phyloP scores from a whole-genome alignment of 177 flowering plant genomes.

The Tripterygium wilfordii region DNA sequence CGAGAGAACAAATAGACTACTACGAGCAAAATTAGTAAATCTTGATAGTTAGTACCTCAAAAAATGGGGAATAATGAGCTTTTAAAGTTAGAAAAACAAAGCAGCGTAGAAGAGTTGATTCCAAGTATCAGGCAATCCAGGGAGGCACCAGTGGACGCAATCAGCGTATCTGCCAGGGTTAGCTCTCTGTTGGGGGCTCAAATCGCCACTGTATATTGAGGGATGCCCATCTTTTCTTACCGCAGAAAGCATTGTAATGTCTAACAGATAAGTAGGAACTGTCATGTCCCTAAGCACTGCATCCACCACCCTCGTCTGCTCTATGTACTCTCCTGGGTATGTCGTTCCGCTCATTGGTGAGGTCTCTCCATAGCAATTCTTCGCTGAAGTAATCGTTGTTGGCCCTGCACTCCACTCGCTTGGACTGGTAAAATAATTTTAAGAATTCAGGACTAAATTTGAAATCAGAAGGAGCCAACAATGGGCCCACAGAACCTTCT shows the following conservation, averaged over 20 bases:
- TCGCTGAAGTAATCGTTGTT: slow-evolving; percentile 21
- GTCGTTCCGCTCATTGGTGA: slow-evolving; percentile 32
- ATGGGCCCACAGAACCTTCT: neutral
- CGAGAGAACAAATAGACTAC: no score
- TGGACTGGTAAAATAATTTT: slow-evolving; percentile 71
- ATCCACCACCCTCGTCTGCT: slow-evolving; percentile 51
- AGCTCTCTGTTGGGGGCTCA: slow-evolving; percentile 57
- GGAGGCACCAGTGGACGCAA: slow-evolving; percentile 96
- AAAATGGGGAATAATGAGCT: no score
- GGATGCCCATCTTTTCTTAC: slow-evolving; percentile 88
- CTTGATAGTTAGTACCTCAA: no score
- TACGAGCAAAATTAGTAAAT: no score
- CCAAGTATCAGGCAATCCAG: slow-evolving; percentile 94
- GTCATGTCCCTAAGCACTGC: slow-evolving; percentile 47
- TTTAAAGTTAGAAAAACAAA: slow-evolving; percentile 32
- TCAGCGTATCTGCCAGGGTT: slow-evolving; percentile 65
- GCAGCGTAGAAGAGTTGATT: slow-evolving; percentile 70
- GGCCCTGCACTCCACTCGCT: slow-evolving; percentile 57
- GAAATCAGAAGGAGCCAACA: neutral
- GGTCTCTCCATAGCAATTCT: slow-evolving; percentile 72
- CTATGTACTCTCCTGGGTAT: slow-evolving; percentile 41
- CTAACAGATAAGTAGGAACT: slow-evolving; percentile 49
- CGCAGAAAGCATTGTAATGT: slow-evolving; percentile 69
- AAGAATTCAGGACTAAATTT: no score
- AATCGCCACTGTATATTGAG: slow-evolving; percentile 70